Conservation (phyloP, 2,329 filamentous ascomycete genomes). For the Rosellinia necatrix region DNA sequence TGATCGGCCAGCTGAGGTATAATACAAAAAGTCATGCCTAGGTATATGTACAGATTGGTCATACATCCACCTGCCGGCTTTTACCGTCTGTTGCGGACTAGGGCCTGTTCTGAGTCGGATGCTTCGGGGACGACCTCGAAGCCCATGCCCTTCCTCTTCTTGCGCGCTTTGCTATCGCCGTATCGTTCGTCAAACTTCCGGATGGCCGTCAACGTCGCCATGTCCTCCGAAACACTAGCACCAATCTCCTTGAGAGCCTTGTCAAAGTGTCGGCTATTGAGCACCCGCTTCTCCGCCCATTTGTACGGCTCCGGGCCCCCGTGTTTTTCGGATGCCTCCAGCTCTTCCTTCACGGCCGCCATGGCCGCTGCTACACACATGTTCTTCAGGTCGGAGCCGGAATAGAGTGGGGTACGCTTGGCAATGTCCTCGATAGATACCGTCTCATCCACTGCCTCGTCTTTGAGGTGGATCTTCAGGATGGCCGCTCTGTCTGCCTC, state of each 20-base stretch:
- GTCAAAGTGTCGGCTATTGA: slow-evolving; percentile 77
- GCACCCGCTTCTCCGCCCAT: slow-evolving; percentile 70
- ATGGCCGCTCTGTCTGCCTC: slow-evolving; percentile 70
- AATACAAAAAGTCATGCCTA: slow-evolving; percentile 13
- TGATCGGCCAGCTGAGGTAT: neutral
- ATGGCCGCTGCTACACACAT: slow-evolving; percentile 79
- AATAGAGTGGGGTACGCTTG: slow-evolving; percentile 74
- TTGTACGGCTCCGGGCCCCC: slow-evolving; percentile 47
- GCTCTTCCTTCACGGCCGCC: slow-evolving; percentile 78
- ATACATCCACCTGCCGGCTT: neutral
- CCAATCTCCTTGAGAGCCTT: slow-evolving; percentile 86
- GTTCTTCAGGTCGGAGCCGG: slow-evolving; percentile 83
- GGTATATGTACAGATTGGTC: slow-evolving; percentile 13
- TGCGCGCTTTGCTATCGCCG: slow-evolving; percentile 72
- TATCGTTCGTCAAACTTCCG: slow-evolving; percentile 96
- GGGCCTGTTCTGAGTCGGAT: slow-evolving; percentile 50
- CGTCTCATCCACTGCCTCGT: slow-evolving; percentile 63
- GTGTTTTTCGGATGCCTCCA: slow-evolving; percentile 41
- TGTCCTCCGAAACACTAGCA: slow-evolving; percentile 91
- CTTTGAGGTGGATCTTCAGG: slow-evolving; percentile 71
- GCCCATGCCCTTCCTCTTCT: slow-evolving; percentile 60
- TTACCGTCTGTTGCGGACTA: slow-evolving; percentile 41
- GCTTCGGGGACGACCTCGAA: slow-evolving; percentile 56
- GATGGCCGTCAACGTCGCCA: slow-evolving; percentile 83
- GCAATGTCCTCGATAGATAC: slow-evolving; percentile 69